Conservation (phyloP, 2,329 filamentous ascomycete species). For the Coniochaeta ligniaria region DNA sequence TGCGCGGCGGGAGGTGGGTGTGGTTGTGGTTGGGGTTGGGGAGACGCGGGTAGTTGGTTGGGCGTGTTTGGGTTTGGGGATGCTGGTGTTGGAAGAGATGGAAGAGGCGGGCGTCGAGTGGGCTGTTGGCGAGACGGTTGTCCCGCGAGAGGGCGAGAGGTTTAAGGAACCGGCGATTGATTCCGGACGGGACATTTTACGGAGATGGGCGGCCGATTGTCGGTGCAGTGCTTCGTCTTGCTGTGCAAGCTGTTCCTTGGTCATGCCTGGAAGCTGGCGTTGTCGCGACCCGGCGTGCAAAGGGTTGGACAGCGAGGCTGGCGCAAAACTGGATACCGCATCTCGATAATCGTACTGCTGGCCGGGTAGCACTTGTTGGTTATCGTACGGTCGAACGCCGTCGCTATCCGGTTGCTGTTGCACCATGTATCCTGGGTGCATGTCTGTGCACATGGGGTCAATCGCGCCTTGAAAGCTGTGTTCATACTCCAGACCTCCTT, state of each 20-base stretch:
- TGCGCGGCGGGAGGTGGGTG: background rate
- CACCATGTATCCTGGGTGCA: background rate
- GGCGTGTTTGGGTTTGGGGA: background rate
- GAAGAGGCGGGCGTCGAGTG: background rate
- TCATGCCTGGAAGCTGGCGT: background rate
- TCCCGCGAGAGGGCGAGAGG: background rate
- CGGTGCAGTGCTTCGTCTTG: background rate
- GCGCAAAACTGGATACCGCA: background rate
- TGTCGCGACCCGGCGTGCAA: background rate
- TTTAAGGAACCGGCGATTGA: background rate
- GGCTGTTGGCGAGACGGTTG: background rate
- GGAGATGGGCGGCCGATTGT: background rate
- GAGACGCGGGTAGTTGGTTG: background rate
- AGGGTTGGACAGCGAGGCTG: background rate
- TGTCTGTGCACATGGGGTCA: background rate
- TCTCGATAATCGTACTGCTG: background rate
- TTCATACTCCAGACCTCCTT: background rate
- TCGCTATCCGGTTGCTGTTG: background rate
- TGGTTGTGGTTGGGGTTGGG: background rate
- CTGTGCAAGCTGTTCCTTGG: background rate
- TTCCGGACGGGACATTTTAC: background rate
- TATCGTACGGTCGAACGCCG: background rate
- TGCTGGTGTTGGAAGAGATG: background rate
- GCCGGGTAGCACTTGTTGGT: background rate
- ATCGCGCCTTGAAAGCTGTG: background rate